Conservation (phyloP, 352 stramenopile genomes). For the Phytophthora foliorum region DNA sequence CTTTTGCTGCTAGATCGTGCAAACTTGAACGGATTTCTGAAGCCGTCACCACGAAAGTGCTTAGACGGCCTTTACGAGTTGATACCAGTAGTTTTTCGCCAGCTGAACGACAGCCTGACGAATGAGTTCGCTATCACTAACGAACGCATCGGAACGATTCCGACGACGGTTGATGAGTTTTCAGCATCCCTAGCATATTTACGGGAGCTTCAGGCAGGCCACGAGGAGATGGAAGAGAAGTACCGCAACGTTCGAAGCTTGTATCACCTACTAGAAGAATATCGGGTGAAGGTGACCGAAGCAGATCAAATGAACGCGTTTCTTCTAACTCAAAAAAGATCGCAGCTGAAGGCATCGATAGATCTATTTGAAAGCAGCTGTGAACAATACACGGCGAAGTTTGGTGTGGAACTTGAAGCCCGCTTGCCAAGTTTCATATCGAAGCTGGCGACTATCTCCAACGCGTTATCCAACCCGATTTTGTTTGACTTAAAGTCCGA, state of each 20-base stretch:
- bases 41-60: constrained; percentile 74
- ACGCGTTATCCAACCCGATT: constrained; percentile 42
- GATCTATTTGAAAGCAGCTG: constrained; percentile 78
- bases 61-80: constrained; percentile 64
- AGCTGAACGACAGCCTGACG: constrained; percentile 71
- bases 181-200: constrained; percentile 68
- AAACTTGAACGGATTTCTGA: constrained; percentile 66
- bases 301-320: constrained; percentile 81
- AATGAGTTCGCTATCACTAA: constrained; percentile 62
- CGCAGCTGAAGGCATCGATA: constrained; percentile 80
- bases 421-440: constrained; percentile 54
- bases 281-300: constrained; percentile 70
- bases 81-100: constrained; percentile 66
- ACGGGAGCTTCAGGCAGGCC: constrained; percentile 55
- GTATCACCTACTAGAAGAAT: constrained; percentile 78
- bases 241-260: constrained; percentile 66
- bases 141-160: constrained; percentile 78
- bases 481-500: constrained; percentile 65
- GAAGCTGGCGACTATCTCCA: constrained; percentile 43
- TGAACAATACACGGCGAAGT: constrained; percentile 82
- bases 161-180: constrained; percentile 77
- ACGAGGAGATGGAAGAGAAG: constrained; percentile 62
- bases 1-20: constrained; percentile 69
- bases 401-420: constrained; percentile 74
- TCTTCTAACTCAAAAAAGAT: constrained; percentile 75